These are phyloP conservation scores for Arxiozyma slooffiae DNA, from an alignment of 1,139 yeast genomes.

Conservation along the genomic window DNA sequence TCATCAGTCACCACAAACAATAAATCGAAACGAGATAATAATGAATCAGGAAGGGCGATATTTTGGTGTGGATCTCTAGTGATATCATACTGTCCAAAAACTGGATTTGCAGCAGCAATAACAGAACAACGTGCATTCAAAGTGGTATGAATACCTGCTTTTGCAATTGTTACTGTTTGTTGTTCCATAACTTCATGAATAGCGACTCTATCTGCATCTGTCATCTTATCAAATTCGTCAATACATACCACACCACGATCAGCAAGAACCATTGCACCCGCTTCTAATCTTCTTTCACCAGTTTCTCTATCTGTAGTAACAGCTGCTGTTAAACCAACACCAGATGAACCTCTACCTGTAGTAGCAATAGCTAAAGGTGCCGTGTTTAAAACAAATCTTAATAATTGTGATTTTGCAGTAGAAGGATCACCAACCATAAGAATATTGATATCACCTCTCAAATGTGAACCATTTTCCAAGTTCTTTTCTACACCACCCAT, in stretches of 20 bases:
- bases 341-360: conserved; percentile 98
- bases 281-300: conserved; percentile 92
- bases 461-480: conserved; percentile 88
- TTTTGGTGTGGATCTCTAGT: conserved; percentile 95
- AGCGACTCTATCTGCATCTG: conserved; percentile 92
- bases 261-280: conserved; percentile 99
- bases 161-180: conserved; percentile 96
- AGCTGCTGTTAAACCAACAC: conserved; percentile 99
- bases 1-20: conserved; percentile 94
- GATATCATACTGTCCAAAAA: conserved; percentile 91
- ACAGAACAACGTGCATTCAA: conserved; percentile 95
- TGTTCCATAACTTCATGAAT: conserved; percentile 99
- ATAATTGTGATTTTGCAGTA: conserved; percentile 92
- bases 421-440: conserved; percentile 99
- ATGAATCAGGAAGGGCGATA: conserved; percentile 93
- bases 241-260: conserved; percentile 97
- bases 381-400: conserved; percentile 86
- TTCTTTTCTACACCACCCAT: conserved; percentile 94
- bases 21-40: conserved; percentile 92
- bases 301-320: conserved; percentile 95
- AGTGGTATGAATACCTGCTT: conserved; percentile 96
- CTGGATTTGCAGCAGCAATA: conserved; percentile 97
- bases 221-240: conserved; percentile 98
- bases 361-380: conserved; percentile 96
- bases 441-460: conserved; percentile 94